A percentile compares a stretch with the other conserved stretches of the same genome.
Conservation (phyloP, 805 yeast species). For the Nakazawaea peltata region DNA sequence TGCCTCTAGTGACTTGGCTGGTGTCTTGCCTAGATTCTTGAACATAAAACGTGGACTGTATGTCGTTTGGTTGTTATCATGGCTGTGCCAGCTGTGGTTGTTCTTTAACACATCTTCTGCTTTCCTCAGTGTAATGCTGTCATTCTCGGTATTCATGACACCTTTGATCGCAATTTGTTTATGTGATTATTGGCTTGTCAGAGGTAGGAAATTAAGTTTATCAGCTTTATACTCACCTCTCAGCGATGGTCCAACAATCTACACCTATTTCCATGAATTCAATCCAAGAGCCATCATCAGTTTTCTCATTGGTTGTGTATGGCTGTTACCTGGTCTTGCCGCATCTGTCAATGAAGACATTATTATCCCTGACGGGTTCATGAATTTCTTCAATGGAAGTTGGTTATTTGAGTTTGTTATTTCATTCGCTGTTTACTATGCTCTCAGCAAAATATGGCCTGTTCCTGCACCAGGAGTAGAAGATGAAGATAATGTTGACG, state of each 20-base stretch:
- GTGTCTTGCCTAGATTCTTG: slow-evolving; percentile 35
- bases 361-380: slow-evolving; percentile 29
- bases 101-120: slow-evolving; percentile 23
- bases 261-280: slow-evolving; percentile 33
- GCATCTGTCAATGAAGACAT: slow-evolving; percentile 19
- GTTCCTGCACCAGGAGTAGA: slow-evolving; percentile 21
- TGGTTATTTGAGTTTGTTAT: slow-evolving; percentile 32
- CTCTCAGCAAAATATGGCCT: slow-evolving; percentile 27
- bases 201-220: slow-evolving; percentile 29
- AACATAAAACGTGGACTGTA: slow-evolving; percentile 37
- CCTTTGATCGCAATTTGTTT: slow-evolving; percentile 29
- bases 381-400: slow-evolving; percentile 33
- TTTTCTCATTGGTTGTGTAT: slow-evolving; percentile 32
- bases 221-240: slow-evolving; percentile 33
- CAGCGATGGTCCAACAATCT: slow-evolving; percentile 20
- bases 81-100: slow-evolving; percentile 32
- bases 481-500: slow-evolving; percentile 25
- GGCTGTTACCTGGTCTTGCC: slow-evolving; percentile 43
- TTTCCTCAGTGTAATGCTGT: slow-evolving; percentile 20
- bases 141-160: slow-evolving; percentile 24
- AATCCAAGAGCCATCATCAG: slow-evolving; percentile 33
- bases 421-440: slow-evolving; percentile 30
- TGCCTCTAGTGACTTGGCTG: slow-evolving; percentile 44
- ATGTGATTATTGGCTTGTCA: slow-evolving; percentile 30
- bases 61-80: slow-evolving; percentile 25